Percentiles rank a stretch among this genome's conserved stretches.
These are phyloP conservation scores for Coniella lustricola DNA, from an alignment of 2,329 filamentous ascomycete species.

Conservation along the genomic window DNA sequence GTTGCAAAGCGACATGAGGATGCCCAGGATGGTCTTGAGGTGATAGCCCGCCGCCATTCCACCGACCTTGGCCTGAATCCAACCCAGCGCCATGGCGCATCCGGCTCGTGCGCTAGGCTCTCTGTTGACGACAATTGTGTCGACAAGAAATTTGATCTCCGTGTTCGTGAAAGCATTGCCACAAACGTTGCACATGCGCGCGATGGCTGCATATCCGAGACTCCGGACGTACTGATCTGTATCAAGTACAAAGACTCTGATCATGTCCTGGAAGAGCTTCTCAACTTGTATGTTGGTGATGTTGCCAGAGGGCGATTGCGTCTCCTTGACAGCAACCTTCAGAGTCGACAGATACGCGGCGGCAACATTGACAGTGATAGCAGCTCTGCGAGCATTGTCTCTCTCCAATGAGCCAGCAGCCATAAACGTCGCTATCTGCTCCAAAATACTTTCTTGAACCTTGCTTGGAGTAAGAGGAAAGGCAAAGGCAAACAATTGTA, in stretches of 20 bases:
- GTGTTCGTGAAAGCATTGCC: slow-evolving; percentile 84
- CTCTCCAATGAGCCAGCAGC: slow-evolving; percentile 72
- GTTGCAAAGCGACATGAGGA: slow-evolving; percentile 94
- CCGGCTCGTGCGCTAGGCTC: slow-evolving; percentile 91
- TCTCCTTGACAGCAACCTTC: slow-evolving; percentile 79
- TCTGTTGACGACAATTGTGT: slow-evolving; percentile 88
- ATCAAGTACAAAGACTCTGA: slow-evolving; percentile 67
- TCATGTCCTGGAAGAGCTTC: slow-evolving; percentile 72
- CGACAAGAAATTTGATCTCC: slow-evolving; percentile 80
- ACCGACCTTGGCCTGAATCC: slow-evolving; percentile 90
- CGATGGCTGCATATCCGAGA: slow-evolving; percentile 78
- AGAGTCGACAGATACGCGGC: slow-evolving; percentile 73
- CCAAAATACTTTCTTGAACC: slow-evolving; percentile 91
- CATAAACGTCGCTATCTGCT: slow-evolving; percentile 88
- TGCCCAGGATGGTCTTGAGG: slow-evolving; percentile 92
- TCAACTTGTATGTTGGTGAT: slow-evolving; percentile 70
- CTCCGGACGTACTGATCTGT: slow-evolving; percentile 80
- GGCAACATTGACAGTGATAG: slow-evolving; percentile 85
- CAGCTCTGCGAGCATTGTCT: slow-evolving; percentile 81
- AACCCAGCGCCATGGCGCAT: slow-evolving; percentile 87
- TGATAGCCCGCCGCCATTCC: slow-evolving; percentile 97
- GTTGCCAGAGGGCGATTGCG: slow-evolving; percentile 63
- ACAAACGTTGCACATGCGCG: slow-evolving; percentile 73
- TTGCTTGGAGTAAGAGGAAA: slow-evolving; percentile 84
- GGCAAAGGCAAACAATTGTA: slow-evolving; percentile 85